Percentiles rank a stretch among this genome's conserved stretches.
phyloP scores from a whole-genome alignment of 148 eudicot species.

The Euryodendron excelsum region DNA sequence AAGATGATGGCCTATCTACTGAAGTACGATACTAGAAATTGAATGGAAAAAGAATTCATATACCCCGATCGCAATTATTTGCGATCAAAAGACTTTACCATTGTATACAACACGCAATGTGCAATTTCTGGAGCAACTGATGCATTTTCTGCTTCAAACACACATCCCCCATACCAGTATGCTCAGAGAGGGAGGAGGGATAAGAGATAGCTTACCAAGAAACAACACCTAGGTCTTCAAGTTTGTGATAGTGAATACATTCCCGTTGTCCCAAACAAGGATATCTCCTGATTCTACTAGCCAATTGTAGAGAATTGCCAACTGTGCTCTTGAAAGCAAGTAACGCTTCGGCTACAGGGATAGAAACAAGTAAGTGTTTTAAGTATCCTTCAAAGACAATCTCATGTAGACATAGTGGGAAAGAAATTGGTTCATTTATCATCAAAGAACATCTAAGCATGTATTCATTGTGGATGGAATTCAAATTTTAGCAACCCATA shows the following conservation, averaged over 20 bases:
- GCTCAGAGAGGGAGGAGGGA: neutral
- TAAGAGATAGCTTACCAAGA: neutral
- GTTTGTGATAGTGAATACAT: conserved; percentile 3
- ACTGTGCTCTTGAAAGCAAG: conserved; percentile 17
- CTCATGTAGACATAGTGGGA: neutral
- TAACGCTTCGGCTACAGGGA: conserved; percentile 17
- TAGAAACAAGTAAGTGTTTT: neutral
- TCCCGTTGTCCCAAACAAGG: conserved; percentile 8
- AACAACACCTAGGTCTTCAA: neutral
- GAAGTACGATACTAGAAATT: neutral
- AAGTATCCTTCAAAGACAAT: neutral
- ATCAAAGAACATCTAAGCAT: too few relatives aligned
- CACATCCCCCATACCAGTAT: too few relatives aligned
- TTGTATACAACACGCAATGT: neutral
- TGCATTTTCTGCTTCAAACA: too few relatives aligned
- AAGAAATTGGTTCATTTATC: neutral
- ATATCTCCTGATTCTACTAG: conserved; percentile 14
- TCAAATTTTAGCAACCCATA: neutral
- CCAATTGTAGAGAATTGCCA: conserved; percentile 5
- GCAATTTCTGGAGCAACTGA: neutral
- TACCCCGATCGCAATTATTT: neutral
- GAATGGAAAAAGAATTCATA: neutral
- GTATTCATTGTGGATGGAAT: too few relatives aligned
- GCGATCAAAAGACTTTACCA: neutral
- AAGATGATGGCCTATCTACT: neutral